Evolutionary conservation across 2,329 filamentous ascomycete species (phyloP).

Genomic region (Talaromyces rugulosus): DNA sequence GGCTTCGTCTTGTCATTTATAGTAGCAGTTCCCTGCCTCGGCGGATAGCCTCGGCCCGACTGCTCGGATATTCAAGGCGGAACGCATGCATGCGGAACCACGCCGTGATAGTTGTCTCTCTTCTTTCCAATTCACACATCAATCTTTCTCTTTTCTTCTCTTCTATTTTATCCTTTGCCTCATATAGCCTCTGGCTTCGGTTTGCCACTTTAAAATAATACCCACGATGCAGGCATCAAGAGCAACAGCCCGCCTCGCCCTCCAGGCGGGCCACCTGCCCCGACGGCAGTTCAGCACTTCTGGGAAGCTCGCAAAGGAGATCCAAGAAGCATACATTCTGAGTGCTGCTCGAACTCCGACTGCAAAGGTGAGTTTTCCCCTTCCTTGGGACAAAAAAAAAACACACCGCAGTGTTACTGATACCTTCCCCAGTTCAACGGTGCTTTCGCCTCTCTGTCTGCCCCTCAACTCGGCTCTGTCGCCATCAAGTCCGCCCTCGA

Average conservation of each 20-base stretch:
- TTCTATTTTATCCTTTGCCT: constrained; percentile 1
- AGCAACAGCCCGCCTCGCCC: constrained; percentile 23
- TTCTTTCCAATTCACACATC: background rate
- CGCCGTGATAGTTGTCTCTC: constrained; percentile 12
- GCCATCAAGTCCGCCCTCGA: constrained; percentile 88
- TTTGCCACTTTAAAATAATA: background rate
- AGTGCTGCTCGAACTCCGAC: constrained; percentile 87
- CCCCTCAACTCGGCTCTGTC: constrained; percentile 80
- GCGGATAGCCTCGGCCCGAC: constrained; percentile 25
- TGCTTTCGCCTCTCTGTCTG: constrained; percentile 74
- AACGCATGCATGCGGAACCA: constrained; percentile 8
- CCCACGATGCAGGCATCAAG: constrained; percentile 21
- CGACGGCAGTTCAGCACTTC: constrained; percentile 52
- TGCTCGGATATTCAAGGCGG: constrained; percentile 24
- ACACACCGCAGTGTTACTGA: background rate
- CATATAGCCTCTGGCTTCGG: constrained; percentile 1
- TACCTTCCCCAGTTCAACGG: constrained; percentile 78
- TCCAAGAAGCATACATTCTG: constrained; percentile 90
- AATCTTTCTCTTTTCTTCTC: background rate
- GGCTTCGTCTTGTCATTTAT: background rate
- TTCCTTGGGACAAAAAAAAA: background rate
- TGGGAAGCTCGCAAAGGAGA: constrained; percentile 54
- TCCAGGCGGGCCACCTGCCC: constrained; percentile 42
- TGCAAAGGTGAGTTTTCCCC: constrained; percentile 60
- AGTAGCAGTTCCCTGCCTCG: background rate